A percentile compares a stretch with the other conserved stretches of the same genome.
Evolutionary conservation across 2,329 filamentous ascomycete species (phyloP).

Genomic region (Trichothecium roseum): DNA sequence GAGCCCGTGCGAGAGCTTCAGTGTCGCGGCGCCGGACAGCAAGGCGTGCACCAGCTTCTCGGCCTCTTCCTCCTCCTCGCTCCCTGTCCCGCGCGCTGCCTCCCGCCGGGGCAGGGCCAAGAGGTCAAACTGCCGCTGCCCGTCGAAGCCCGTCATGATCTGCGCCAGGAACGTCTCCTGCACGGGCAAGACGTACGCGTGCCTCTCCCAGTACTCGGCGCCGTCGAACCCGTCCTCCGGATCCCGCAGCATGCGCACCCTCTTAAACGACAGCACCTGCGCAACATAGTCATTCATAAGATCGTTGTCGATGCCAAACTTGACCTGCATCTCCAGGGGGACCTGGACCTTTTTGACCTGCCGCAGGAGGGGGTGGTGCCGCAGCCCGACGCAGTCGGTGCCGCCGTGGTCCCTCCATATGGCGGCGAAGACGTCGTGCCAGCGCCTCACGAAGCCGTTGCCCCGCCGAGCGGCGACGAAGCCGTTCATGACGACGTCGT

Average conservation of each 20-base stretch:
- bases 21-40: conserved; percentile 18
- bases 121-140: conserved; percentile 11
- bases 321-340: conserved; percentile 6
- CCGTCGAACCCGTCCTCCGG: conserved; percentile 21
- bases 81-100: conserved; percentile 8
- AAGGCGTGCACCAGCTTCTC: conserved; percentile 16
- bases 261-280: conserved; percentile 17
- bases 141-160: conserved; percentile 4
- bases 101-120: conserved; percentile 10
- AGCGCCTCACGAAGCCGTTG: conserved; percentile 31
- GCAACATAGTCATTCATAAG: conserved; percentile 18
- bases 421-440: conserved; percentile 25
- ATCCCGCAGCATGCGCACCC: conserved; percentile 23
- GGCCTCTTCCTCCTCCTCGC: conserved; percentile 11
- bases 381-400: conserved; percentile 18
- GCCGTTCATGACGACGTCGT: conserved; percentile 21
- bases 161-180: conserved; percentile 9
- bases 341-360: conserved; percentile 5
- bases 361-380: conserved; percentile 17
- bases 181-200: conserved; percentile 15
- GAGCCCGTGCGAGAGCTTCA: conserved; percentile 23
- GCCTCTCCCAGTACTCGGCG: conserved; percentile 19
- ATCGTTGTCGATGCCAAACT: conserved; percentile 6
- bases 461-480: conserved; percentile 31
- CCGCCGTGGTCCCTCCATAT: conserved; percentile 24